phyloP scores from a whole-genome alignment of 495 filamentous ascomycete genomes.

The Acidiella bohemica region DNA sequence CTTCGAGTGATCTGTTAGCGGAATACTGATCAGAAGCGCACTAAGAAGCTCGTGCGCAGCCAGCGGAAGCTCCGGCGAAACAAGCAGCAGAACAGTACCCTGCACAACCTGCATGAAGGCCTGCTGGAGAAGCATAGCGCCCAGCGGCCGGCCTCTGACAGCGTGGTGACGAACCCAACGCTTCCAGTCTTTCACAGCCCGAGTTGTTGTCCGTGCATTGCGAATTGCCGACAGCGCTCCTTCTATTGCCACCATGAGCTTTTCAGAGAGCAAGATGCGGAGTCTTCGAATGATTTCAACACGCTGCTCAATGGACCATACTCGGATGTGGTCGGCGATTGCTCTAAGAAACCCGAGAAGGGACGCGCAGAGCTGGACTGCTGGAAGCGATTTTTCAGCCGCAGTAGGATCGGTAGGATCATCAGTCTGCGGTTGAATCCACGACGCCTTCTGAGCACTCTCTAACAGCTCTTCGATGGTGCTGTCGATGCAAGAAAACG shows the following conservation, averaged over 20 bases:
- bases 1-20: conserved; percentile 1
- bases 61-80: conserved; percentile 45
- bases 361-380: conserved; percentile 63
- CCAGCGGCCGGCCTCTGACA: conserved; percentile 60
- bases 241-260: conserved; percentile 72
- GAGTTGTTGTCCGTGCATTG: conserved; percentile 35
- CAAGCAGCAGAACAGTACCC: conserved; percentile 57
- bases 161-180: conserved; percentile 71
- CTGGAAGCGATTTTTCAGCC: conserved; percentile 45
- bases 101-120: conserved; percentile 75
- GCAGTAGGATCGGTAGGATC: conserved; percentile 32
- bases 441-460: conserved; percentile 28
- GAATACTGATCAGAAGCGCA: conserved; percentile 44
- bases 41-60: conserved; percentile 56
- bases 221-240: conserved; percentile 78
- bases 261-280: conserved; percentile 60
- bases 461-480: conserved; percentile 41
- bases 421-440: conserved; percentile 32
- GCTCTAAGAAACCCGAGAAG: conserved; percentile 80
- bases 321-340: conserved; percentile 55
- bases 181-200: conserved; percentile 61
- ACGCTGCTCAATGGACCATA: conserved; percentile 63
- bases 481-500: conserved; percentile 45
- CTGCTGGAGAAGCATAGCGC: conserved; percentile 81
- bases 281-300: conserved; percentile 54